Percentiles rank a stretch among this genome's conserved stretches.
These are phyloP conservation scores for Agrostemma githago DNA, from an alignment of 148 eudicot genomes.

Conservation along the genomic window DNA sequence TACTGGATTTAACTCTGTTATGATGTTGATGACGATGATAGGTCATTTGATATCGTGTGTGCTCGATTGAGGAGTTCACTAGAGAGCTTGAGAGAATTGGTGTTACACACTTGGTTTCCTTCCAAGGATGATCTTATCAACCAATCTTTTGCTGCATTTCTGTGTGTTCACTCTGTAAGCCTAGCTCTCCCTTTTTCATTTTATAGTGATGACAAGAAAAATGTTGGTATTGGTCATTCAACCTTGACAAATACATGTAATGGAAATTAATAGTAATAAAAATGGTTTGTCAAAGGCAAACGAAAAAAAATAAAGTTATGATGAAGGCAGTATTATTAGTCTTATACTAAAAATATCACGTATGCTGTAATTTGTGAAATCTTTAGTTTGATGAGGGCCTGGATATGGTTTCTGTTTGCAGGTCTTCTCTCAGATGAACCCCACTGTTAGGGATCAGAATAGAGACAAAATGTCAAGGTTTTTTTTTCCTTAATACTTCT, in stretches of 20 bases:
- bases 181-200: background rate
- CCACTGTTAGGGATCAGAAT: conserved; percentile 47
- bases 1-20: conserved; percentile 6
- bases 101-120: conserved; percentile 41
- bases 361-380: background rate
- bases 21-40: conserved; percentile 27
- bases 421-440: conserved; percentile 64
- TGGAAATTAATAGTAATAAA: no score
- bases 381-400: background rate
- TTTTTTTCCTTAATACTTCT: conserved; percentile 11
- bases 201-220: background rate
- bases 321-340: background rate
- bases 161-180: conserved; percentile 60
- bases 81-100: conserved; percentile 46
- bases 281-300: no score
- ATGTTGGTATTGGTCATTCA: no score
- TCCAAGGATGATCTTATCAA: conserved; percentile 52
- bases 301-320: no score
- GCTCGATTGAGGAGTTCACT: conserved; percentile 42
- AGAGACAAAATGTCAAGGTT: conserved; percentile 58
- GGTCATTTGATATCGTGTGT: conserved; percentile 61
- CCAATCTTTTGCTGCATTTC: conserved; percentile 51
- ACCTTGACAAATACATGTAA: no score
- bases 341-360: background rate
- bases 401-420: conserved; percentile 27